Conservation (phyloP, 1,139 yeast genomes). For the Citeromyces hawaiiensis region DNA sequence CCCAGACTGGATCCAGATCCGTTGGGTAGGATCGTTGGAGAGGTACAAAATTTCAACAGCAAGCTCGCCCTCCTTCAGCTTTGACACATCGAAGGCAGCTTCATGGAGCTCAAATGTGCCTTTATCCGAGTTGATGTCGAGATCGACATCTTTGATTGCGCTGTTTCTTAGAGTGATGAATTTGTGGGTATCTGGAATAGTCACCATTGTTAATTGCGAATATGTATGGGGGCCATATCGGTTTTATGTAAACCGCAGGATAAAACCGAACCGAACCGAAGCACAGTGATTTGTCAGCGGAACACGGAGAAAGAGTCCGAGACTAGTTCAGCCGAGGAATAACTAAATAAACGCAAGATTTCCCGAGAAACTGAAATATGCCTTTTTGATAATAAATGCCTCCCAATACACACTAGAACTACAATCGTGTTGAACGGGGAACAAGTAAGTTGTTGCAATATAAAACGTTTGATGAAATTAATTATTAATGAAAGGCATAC, state of each 20-base stretch:
- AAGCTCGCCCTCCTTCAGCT: conserved; percentile 27
- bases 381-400: no score
- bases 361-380: no score
- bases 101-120: conserved; percentile 4
- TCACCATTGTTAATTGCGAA: background rate
- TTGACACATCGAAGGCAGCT: conserved; percentile 1
- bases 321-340: no score
- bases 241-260: no score
- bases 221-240: background rate
- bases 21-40: conserved; percentile 61
- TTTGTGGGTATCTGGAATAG: background rate
- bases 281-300: no score
- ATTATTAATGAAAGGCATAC: background rate
- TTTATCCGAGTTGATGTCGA: conserved; percentile 4
- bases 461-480: no score
- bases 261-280: no score
- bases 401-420: no score
- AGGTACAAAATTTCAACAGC: conserved; percentile 32
- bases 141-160: background rate
- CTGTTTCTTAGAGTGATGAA: background rate
- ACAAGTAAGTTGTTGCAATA: no score
- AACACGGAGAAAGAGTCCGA: no score
- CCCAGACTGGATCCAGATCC: conserved; percentile 41
- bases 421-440: no score
- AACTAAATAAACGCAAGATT: no score